Percentiles rank a stretch among this genome's conserved stretches.
Evolutionary conservation across 2,329 filamentous ascomycete species (phyloP).

Genomic region (Dothistroma septosporum): DNA sequence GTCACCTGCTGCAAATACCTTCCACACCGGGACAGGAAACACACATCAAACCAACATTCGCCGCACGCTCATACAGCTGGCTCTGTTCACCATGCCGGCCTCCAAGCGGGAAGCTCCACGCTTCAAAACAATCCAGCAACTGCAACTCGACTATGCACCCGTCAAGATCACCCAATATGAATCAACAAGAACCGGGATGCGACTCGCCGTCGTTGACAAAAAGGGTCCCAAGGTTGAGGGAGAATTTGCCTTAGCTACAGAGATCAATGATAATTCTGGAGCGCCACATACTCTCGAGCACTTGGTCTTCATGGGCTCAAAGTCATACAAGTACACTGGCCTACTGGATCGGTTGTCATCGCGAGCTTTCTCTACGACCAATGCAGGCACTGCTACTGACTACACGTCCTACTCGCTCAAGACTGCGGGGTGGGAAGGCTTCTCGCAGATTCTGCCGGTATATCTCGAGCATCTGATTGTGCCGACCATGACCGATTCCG

Average conservation of each 20-base stretch:
- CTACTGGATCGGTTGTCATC: conserved; percentile 91
- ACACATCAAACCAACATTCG: neutral
- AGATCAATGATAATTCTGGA: conserved; percentile 96
- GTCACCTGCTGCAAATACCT: neutral
- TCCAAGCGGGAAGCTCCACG: conserved; percentile 45
- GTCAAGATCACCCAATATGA: conserved; percentile 92
- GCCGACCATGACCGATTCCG: conserved; percentile 87
- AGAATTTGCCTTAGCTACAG: conserved; percentile 91
- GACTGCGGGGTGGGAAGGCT: conserved; percentile 94
- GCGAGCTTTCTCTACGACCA: conserved; percentile 87
- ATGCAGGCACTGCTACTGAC: conserved; percentile 95
- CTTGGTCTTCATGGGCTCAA: conserved; percentile 66
- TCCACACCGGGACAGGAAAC: neutral
- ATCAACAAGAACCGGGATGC: conserved; percentile 89
- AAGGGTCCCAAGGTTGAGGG: conserved; percentile 93
- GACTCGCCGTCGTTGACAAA: conserved; percentile 84
- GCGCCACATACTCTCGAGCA: conserved; percentile 60
- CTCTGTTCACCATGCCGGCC: conserved; percentile 26
- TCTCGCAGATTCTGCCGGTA: conserved; percentile 87
- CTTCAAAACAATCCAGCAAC: conserved; percentile 81
- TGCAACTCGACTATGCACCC: conserved; percentile 85
- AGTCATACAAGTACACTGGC: conserved; percentile 89
- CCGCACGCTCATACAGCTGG: neutral
- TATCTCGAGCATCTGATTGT: conserved; percentile 93
- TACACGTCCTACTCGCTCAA: conserved; percentile 95